A percentile compares a stretch with the other conserved stretches of the same genome.
Conservation (phyloP, 306 rosid genomes). For the Castanea sativa region DNA sequence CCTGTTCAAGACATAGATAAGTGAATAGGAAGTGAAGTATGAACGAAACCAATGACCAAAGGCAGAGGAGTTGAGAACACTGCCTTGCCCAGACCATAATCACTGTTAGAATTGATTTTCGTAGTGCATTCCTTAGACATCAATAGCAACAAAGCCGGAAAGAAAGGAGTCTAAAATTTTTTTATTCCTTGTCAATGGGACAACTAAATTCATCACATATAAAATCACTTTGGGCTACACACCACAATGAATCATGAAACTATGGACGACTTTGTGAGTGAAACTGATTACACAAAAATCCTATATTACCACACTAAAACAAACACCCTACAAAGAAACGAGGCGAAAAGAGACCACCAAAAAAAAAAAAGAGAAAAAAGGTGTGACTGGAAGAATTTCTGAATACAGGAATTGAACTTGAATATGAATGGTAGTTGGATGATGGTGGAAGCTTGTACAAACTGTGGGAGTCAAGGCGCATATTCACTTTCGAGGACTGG, state of each 20-base stretch:
- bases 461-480: constrained; percentile 57
- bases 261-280: constrained; percentile 27
- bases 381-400: constrained; percentile 48
- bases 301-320: constrained; percentile 60
- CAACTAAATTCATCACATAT: constrained; percentile 57
- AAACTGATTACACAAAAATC: constrained; percentile 64
- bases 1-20: background rate
- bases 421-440: constrained; percentile 32
- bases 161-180: constrained; percentile 20
- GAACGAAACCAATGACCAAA: constrained; percentile 18
- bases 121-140: background rate
- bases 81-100: constrained; percentile 29
- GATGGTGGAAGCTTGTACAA: constrained; percentile 43
- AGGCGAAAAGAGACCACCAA: constrained; percentile 19
- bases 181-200: constrained; percentile 53
- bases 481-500: constrained; percentile 89
- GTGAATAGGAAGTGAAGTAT: constrained; percentile 10
- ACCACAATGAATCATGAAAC: constrained; percentile 60
- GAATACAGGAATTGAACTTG: constrained; percentile 46
- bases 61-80: background rate
- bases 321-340: constrained; percentile 42
- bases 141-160: constrained; percentile 9
- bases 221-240: constrained; percentile 57
- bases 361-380: constrained; percentile 11
- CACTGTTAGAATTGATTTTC: background rate